phyloP scores from a whole-genome alignment of 257 asterid species.

The Lithospermum erythrorhizon region DNA sequence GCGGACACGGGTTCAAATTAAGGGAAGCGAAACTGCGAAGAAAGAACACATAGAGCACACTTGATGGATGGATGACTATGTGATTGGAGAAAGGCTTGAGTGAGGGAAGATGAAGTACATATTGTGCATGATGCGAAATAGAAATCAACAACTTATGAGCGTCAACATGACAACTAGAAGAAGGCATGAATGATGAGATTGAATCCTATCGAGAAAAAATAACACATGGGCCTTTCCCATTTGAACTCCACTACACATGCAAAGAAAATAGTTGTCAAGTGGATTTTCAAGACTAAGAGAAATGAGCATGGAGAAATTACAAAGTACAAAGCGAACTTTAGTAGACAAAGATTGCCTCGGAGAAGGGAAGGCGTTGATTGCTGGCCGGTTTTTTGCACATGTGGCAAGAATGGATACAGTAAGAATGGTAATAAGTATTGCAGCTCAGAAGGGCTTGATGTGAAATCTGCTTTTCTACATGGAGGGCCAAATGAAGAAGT shows the following conservation, averaged over 20 bases:
- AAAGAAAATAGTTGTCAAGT: not conserved
- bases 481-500: too few species aligned
- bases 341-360: not conserved
- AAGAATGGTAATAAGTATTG: not conserved
- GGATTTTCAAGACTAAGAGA: not conserved
- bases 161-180: too few species aligned
- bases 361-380: not conserved
- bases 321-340: slow-evolving; percentile 7
- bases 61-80: too few species aligned
- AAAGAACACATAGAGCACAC: too few species aligned
- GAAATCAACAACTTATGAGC: too few species aligned
- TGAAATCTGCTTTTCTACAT: too few species aligned
- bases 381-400: not conserved
- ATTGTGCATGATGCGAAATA: too few species aligned
- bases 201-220: not conserved
- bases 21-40: too few species aligned
- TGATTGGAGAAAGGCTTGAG: too few species aligned
- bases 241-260: not conserved
- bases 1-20: too few species aligned
- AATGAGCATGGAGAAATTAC: not conserved
- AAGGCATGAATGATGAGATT: not conserved
- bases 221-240: not conserved
- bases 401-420: not conserved
- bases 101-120: too few species aligned
- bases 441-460: not conserved